These are phyloP conservation scores for Coleophoma eucalyptorum DNA, from an alignment of 2,329 filamentous ascomycete species.

Conservation along the genomic window DNA sequence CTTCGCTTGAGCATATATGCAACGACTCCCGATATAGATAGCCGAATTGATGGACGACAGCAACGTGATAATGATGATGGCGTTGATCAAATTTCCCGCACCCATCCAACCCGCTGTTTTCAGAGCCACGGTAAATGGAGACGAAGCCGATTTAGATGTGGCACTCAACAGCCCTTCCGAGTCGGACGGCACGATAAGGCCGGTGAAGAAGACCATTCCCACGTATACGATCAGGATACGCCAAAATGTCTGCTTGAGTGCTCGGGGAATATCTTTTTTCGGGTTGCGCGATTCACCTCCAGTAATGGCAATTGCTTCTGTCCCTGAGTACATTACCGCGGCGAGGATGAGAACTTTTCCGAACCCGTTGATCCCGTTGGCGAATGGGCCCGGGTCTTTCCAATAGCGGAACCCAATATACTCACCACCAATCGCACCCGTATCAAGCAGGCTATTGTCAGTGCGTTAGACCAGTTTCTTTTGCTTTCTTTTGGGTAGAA, in stretches of 20 bases:
- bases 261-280: slow-evolving; percentile 46
- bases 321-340: slow-evolving; percentile 35
- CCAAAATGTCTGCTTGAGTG: slow-evolving; percentile 58
- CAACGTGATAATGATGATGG: slow-evolving; percentile 30
- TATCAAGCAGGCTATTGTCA: slow-evolving; percentile 39
- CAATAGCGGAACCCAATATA: slow-evolving; percentile 48
- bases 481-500: too few relatives aligned
- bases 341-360: slow-evolving; percentile 42
- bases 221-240: slow-evolving; percentile 57
- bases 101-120: slow-evolving; percentile 24
- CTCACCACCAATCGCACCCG: slow-evolving; percentile 39
- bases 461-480: not conserved
- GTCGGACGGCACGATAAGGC: slow-evolving; percentile 27
- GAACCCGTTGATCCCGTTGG: slow-evolving; percentile 42
- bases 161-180: slow-evolving; percentile 29
- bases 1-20: slow-evolving; percentile 28
- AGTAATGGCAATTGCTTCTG: slow-evolving; percentile 37
- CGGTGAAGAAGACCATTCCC: slow-evolving; percentile 26
- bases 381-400: slow-evolving; percentile 35
- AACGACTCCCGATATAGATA: slow-evolving; percentile 26
- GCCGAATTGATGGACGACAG: slow-evolving; percentile 30
- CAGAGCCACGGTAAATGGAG: slow-evolving; percentile 28
- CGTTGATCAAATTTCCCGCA: slow-evolving; percentile 27
- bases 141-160: slow-evolving; percentile 24
- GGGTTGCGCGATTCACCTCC: slow-evolving; percentile 59